These are phyloP conservation scores for Neodidymelliopsis sp. DNA, from an alignment of 2,329 filamentous ascomycete species.

Conservation along the genomic window DNA sequence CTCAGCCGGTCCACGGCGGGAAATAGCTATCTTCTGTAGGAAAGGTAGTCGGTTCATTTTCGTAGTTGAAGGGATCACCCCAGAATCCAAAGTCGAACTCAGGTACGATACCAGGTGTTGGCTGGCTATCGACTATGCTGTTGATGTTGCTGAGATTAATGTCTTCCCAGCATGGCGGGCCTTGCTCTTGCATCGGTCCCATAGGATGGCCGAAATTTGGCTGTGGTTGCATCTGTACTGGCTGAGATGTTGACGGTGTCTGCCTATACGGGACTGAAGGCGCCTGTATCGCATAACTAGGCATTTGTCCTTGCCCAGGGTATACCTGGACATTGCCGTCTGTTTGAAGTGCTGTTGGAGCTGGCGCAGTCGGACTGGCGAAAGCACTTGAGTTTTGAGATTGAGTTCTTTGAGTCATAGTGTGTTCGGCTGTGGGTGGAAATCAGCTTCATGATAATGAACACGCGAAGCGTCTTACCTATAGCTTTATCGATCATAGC, in stretches of 20 bases:
- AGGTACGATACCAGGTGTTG: slow-evolving; percentile 36
- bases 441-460: no score
- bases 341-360: slow-evolving; percentile 17
- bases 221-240: slow-evolving; percentile 9
- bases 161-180: slow-evolving; percentile 40
- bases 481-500: slow-evolving; percentile 49
- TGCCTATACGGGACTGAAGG: slow-evolving; percentile 15
- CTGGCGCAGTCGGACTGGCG: slow-evolving; percentile 18
- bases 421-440: no score
- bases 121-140: slow-evolving; percentile 39
- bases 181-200: slow-evolving; percentile 23
- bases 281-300: slow-evolving; percentile 24
- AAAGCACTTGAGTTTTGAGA: slow-evolving; percentile 28
- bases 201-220: slow-evolving; percentile 13
- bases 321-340: slow-evolving; percentile 25
- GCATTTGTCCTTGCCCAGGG: slow-evolving; percentile 23
- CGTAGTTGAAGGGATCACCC: slow-evolving; percentile 48
- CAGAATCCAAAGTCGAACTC: slow-evolving; percentile 51
- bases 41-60: slow-evolving; percentile 35
- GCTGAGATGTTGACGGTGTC: slow-evolving; percentile 5
- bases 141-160: slow-evolving; percentile 45
- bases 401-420: slow-evolving; percentile 23
- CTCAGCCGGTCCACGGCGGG: slow-evolving; percentile 27
- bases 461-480: no score
- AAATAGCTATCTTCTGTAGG: slow-evolving; percentile 31